Conservation (phyloP, 2,329 filamentous ascomycete species). For the Beauveria caledonica region DNA sequence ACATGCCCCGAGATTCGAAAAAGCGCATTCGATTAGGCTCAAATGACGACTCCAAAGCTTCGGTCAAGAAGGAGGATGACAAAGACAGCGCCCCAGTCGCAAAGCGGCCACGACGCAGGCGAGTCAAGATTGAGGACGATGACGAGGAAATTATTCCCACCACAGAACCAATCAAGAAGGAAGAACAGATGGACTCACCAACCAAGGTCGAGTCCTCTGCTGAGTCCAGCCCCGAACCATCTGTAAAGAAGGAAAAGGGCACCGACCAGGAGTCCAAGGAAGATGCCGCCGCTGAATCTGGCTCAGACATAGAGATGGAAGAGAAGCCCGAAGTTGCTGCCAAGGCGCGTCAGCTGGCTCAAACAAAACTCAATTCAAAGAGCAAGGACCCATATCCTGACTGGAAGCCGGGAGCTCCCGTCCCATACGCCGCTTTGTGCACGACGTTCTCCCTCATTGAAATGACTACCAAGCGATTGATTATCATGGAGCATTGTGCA, state of each 20-base stretch:
- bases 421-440: slow-evolving; percentile 91
- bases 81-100: slow-evolving; percentile 52
- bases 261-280: slow-evolving; percentile 15
- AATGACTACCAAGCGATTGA: slow-evolving; percentile 82
- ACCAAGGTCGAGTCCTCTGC: slow-evolving; percentile 15
- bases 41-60: background rate
- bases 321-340: slow-evolving; percentile 63
- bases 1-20: slow-evolving; percentile 30
- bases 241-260: slow-evolving; percentile 17
- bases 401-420: slow-evolving; percentile 81
- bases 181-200: slow-evolving; percentile 13
- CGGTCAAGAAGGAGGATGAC: slow-evolving; percentile 34
- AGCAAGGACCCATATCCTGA: slow-evolving; percentile 83
- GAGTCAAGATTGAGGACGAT: slow-evolving; percentile 43
- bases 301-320: slow-evolving; percentile 39
- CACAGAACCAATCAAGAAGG: slow-evolving; percentile 28
- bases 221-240: slow-evolving; percentile 4
- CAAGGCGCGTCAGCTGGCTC: slow-evolving; percentile 73
- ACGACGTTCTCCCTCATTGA: slow-evolving; percentile 92
- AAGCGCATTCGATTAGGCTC: slow-evolving; percentile 32
- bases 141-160: slow-evolving; percentile 32
- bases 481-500: slow-evolving; percentile 83
- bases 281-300: slow-evolving; percentile 22
- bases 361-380: slow-evolving; percentile 61
- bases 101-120: slow-evolving; percentile 46